Evolutionary conservation across 2,329 filamentous ascomycete genomes (phyloP).

Genomic region (Teratosphaeria pseudoeucalypti): DNA sequence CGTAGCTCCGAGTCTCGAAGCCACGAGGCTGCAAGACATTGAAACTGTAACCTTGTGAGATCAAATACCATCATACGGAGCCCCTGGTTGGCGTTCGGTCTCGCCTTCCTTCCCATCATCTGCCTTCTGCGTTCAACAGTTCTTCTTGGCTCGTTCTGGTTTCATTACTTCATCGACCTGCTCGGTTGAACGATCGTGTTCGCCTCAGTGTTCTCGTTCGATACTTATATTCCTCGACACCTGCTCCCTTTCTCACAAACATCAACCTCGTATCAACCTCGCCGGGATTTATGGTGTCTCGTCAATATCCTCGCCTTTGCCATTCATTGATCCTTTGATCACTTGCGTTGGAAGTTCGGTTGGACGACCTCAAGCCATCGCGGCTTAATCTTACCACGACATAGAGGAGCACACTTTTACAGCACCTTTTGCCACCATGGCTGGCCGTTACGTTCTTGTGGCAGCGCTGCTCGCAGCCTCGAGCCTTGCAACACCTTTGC

Average conservation of each 20-base stretch:
- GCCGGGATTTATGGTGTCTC: not conserved
- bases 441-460: not conserved
- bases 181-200: not conserved
- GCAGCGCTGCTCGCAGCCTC: not conserved
- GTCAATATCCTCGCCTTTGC: not conserved
- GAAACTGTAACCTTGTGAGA: not conserved
- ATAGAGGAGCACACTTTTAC: not conserved
- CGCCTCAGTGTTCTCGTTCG: not conserved
- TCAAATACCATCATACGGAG: not conserved
- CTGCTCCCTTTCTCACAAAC: not conserved
- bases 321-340: not conserved
- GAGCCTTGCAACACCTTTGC: not conserved
- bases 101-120: not conserved
- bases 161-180: not conserved
- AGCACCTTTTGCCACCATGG: not conserved
- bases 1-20: not conserved
- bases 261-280: not conserved
- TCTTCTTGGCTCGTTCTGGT: not conserved
- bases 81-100: not conserved
- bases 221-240: not conserved
- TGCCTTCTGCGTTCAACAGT: not conserved
- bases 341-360: not conserved
- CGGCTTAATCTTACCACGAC: not conserved
- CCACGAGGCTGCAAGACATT: not conserved
- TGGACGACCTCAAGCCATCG: not conserved